Percentiles rank a stretch among this genome's conserved stretches.
Conservation (phyloP, 2,329 filamentous ascomycete species). For the Exophiala bonariae region DNA sequence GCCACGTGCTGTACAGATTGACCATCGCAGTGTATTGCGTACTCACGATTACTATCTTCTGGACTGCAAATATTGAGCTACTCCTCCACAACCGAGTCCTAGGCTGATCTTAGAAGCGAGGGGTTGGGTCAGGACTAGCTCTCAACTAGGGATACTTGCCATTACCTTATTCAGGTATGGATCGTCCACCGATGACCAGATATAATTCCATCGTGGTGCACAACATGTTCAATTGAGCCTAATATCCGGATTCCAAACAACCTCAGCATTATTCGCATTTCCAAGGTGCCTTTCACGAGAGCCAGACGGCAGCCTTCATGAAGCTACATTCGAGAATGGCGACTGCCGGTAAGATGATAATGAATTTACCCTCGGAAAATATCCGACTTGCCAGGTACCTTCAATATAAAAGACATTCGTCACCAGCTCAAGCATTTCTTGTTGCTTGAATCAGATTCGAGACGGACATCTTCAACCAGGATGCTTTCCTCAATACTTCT, state of each 20-base stretch:
- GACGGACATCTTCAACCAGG: background rate
- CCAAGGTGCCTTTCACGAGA: no score
- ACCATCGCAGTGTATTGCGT: no score
- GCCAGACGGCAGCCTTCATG: background rate
- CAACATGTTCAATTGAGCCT: background rate
- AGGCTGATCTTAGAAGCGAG: background rate
- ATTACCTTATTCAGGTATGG: background rate
- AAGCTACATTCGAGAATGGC: background rate
- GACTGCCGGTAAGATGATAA: background rate
- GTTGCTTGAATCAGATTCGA: background rate
- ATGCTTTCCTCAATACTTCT: background rate
- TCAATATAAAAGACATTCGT: background rate
- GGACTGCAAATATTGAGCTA: no score
- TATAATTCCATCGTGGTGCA: background rate
- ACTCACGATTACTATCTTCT: no score
- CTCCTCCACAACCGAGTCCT: background rate
- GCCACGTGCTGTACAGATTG: no score
- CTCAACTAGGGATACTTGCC: no score
- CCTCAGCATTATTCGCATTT: background rate
- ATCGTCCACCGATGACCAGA: background rate
- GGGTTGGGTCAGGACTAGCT: background rate
- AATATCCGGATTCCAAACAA: background rate
- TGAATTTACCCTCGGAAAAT: background rate
- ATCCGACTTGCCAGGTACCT: background rate
- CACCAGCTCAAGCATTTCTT: background rate